phyloP scores from a whole-genome alignment of 768 basidiomycete genomes.

The Kwoniella sp. region DNA sequence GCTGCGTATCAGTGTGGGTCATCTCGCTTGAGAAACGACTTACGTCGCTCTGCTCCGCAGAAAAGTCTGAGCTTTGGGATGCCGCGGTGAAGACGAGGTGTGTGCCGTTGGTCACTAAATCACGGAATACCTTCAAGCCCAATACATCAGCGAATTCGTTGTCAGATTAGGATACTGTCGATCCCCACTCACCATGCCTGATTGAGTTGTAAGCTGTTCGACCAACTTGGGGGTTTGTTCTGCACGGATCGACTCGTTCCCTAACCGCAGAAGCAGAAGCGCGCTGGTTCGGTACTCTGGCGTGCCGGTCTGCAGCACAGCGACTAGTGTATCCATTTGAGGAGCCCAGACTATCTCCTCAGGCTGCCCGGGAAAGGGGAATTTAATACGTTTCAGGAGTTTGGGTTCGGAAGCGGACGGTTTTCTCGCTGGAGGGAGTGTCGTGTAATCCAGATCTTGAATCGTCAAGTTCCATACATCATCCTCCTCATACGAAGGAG shows the following conservation, averaged over 20 bases:
- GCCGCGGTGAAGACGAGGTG: not conserved
- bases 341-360: not conserved
- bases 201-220: not conserved
- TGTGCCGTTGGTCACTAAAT: not conserved
- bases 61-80: not conserved
- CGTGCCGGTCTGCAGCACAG: not conserved
- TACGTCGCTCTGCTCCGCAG: not conserved
- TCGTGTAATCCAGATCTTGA: conserved; percentile 19
- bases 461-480: conserved; percentile 7
- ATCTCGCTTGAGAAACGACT: not conserved
- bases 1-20: too few relatives aligned
- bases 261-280: not conserved
- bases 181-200: not conserved
- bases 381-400: not conserved
- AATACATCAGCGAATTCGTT: not conserved
- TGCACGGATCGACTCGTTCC: not conserved
- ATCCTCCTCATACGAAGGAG: conserved; percentile 1
- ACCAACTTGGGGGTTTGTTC: not conserved
- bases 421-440: conserved; percentile 12
- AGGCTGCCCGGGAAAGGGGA: not conserved
- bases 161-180: not conserved
- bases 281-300: not conserved
- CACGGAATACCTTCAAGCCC: not conserved
- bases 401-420: conserved; percentile 6
- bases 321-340: conserved; percentile 4